Conservation (phyloP, 495 filamentous ascomycete species). For the Astrothelium macrocarpum region DNA sequence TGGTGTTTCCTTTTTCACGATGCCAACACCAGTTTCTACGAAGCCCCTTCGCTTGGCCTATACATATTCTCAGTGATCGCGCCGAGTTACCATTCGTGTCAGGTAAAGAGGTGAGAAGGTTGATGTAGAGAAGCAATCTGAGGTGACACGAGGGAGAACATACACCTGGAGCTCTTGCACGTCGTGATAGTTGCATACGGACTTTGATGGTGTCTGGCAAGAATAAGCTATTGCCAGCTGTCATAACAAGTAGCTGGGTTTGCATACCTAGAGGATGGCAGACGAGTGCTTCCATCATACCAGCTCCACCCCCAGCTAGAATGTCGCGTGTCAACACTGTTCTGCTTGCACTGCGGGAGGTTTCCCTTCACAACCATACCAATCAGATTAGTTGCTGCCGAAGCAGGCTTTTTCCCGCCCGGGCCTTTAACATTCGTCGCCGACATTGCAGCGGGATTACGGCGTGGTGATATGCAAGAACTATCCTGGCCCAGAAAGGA, state of each 20-base stretch:
- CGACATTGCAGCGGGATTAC: slow-evolving; percentile 41
- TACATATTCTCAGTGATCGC: not conserved
- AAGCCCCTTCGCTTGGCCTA: slow-evolving; percentile 76
- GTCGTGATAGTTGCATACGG: slow-evolving; percentile 94
- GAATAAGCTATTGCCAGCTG: slow-evolving; percentile 2
- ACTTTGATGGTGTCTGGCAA: slow-evolving; percentile 87
- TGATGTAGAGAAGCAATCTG: not conserved
- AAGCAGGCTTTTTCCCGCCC: slow-evolving; percentile 68
- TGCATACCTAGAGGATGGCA: slow-evolving; percentile 87
- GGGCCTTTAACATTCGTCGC: slow-evolving; percentile 51
- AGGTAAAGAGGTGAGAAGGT: not conserved
- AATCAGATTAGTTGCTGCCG: slow-evolving; percentile 86
- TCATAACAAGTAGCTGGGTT: not conserved
- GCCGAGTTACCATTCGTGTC: slow-evolving; percentile 4
- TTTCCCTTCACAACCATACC: slow-evolving; percentile 44
- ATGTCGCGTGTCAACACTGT: slow-evolving; percentile 8
- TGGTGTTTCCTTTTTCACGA: slow-evolving; percentile 80
- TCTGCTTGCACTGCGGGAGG: not conserved
- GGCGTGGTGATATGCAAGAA: not conserved
- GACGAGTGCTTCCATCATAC: slow-evolving; percentile 97
- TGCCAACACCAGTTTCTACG: slow-evolving; percentile 74
- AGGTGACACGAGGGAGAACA: slow-evolving; percentile 22
- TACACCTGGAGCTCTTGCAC: slow-evolving; percentile 72
- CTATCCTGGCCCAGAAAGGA: not conserved
- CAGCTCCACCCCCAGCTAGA: slow-evolving; percentile 89